These are phyloP conservation scores for Kwoniella mangroviensis DNA, from an alignment of 768 basidiomycete genomes.

Conservation along the genomic window DNA sequence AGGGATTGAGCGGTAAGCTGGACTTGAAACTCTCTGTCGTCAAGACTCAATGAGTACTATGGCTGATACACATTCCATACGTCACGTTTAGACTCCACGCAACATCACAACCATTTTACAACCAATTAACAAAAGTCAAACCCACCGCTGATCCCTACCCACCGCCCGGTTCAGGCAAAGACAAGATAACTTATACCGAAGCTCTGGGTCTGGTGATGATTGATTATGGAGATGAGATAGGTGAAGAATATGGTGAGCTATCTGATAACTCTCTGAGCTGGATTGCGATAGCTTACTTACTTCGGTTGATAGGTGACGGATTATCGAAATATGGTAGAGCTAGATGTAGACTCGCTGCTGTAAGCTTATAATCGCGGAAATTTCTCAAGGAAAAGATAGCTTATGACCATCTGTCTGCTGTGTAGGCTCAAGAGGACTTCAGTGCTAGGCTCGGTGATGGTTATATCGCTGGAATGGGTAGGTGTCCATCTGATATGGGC, in stretches of 20 bases:
- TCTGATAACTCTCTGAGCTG: no score
- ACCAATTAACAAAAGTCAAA: constrained; percentile 75
- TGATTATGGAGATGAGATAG: constrained; percentile 78
- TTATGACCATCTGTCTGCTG: not conserved
- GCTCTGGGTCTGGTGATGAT: constrained; percentile 85
- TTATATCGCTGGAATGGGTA: constrained; percentile 69
- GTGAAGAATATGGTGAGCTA: constrained; percentile 71
- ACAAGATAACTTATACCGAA: constrained; percentile 77
- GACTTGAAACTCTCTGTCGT: no score
- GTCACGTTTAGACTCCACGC: constrained; percentile 76
- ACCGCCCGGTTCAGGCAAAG: constrained; percentile 62
- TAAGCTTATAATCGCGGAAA: no score
- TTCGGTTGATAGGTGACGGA: constrained; percentile 64
- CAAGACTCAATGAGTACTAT: no score
- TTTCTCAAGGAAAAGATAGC: no score
- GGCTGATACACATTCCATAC: no score
- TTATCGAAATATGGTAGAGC: constrained; percentile 78
- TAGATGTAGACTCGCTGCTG: constrained; percentile 79
- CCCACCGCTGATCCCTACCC: constrained; percentile 63
- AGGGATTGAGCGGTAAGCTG: constrained; percentile 74
- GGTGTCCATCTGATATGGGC: constrained; percentile 5
- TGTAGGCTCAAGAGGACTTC: constrained; percentile 71
- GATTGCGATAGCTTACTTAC: constrained; percentile 3
- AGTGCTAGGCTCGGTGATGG: constrained; percentile 74
- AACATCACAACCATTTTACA: constrained; percentile 74